These are phyloP conservation scores for Ambispora gerdemannii DNA, from an alignment of 192 early-diverging fungal species.

Conservation along the genomic window DNA sequence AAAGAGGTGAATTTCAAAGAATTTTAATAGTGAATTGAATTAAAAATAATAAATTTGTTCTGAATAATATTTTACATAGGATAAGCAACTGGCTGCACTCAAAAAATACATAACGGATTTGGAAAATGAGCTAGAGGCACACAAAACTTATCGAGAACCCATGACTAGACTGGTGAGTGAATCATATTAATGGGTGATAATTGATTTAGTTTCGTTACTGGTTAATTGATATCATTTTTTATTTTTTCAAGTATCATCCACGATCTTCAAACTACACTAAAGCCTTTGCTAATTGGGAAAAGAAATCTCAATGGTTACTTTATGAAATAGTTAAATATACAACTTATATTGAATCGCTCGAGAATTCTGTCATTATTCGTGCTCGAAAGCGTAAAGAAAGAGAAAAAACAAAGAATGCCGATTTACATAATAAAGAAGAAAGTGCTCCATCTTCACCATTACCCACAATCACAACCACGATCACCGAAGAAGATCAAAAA, in stretches of 20 bases:
- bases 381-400: constrained; percentile 16
- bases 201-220: background rate
- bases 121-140: constrained; percentile 65
- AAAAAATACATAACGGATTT: constrained; percentile 61
- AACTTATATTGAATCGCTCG: constrained; percentile 72
- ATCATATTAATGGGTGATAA: background rate
- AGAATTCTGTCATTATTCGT: constrained; percentile 50
- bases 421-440: background rate
- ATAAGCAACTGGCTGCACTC: constrained; percentile 59
- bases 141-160: constrained; percentile 58
- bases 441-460: no score
- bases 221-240: background rate
- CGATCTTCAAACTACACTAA: constrained; percentile 58
- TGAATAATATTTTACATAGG: constrained; percentile 26
- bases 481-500: constrained; percentile 16
- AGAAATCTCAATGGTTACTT: constrained; percentile 69
- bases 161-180: constrained; percentile 49
- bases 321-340: constrained; percentile 84
- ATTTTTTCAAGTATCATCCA: constrained; percentile 50
- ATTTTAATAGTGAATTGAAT: background rate
- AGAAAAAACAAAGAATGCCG: background rate
- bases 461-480: background rate
- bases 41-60: background rate
- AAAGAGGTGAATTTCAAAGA: constrained; percentile 27
- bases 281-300: constrained; percentile 78